Evolutionary conservation across 1,139 yeast species (phyloP).

Genomic region (Blastobotrys buckinghamii): DNA sequence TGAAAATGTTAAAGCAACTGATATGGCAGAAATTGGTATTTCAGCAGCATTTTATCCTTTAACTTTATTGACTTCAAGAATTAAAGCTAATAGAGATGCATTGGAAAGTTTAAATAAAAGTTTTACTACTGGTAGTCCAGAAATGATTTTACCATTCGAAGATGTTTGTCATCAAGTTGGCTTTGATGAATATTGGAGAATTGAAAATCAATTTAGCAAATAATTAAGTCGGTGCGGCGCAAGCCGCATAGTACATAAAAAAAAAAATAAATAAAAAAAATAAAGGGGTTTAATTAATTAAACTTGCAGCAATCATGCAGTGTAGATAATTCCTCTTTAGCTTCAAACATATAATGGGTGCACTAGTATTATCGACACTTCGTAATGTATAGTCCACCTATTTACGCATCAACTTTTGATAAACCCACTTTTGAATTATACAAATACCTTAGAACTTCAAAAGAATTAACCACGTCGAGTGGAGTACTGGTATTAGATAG

Average conservation of each 20-base stretch:
- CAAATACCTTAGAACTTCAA: not conserved
- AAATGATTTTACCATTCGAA: constrained; percentile 14
- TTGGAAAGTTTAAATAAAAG: constrained; percentile 12
- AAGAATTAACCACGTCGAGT: not conserved
- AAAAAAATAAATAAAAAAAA: no score
- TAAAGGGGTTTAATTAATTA: no score
- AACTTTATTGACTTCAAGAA: constrained; percentile 14
- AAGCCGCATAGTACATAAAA: not conserved
- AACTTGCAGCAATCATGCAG: no score
- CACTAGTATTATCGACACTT: no score
- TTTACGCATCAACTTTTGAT: not conserved
- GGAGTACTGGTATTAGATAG: not conserved
- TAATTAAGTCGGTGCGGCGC: not conserved
- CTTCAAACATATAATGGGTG: no score
- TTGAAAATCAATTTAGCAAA: constrained; percentile 9
- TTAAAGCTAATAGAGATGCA: constrained; percentile 15
- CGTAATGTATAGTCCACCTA: not conserved
- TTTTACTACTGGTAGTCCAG: constrained; percentile 12
- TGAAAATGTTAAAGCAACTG: constrained; percentile 14
- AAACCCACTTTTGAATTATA: not conserved
- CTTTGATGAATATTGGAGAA: constrained; percentile 13
- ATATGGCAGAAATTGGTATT: constrained; percentile 14
- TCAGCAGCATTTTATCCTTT: constrained; percentile 16
- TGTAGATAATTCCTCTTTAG: no score
- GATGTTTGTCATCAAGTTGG: constrained; percentile 17